A percentile compares a stretch with the other conserved stretches of the same genome.
These are phyloP conservation scores for Ochromonas danica DNA, from an alignment of 108 stramenopile species.

Conservation along the genomic window DNA sequence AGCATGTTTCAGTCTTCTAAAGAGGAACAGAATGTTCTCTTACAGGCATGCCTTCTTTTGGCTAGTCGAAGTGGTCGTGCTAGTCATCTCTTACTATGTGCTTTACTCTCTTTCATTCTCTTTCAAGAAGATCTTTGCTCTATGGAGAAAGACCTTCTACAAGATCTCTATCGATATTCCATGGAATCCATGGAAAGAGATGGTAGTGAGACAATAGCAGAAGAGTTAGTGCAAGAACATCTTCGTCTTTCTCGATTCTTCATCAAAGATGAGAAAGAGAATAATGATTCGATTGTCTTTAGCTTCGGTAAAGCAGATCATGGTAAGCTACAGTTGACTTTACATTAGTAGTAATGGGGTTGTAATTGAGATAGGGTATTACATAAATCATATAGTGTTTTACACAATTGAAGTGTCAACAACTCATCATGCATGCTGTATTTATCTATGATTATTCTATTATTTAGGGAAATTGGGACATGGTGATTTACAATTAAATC, in stretches of 20 bases:
- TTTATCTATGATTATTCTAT: too few relatives aligned
- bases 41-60: not conserved
- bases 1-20: too few relatives aligned
- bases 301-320: constrained; percentile 34
- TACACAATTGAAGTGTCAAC: too few relatives aligned
- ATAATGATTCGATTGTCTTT: not conserved
- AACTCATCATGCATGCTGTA: too few relatives aligned
- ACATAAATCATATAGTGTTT: too few relatives aligned
- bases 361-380: too few relatives aligned
- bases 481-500: constrained; percentile 19
- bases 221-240: not conserved
- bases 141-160: too few relatives aligned
- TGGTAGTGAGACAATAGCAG: not conserved
- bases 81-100: not conserved
- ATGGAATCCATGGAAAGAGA: not conserved
- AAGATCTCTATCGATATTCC: not conserved
- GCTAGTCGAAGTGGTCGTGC: not conserved
- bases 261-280: not conserved
- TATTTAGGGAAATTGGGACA: constrained; percentile 21
- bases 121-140: not conserved
- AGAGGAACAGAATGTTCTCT: not conserved
- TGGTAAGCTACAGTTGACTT: constrained; percentile 31
- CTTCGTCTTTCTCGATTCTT: not conserved
- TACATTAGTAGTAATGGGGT: too few relatives aligned
- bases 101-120: not conserved